A percentile compares a stretch with the other conserved stretches of the same genome.
phyloP scores from a whole-genome alignment of 2,329 filamentous ascomycete genomes.

The Cladophialophora immunda region DNA sequence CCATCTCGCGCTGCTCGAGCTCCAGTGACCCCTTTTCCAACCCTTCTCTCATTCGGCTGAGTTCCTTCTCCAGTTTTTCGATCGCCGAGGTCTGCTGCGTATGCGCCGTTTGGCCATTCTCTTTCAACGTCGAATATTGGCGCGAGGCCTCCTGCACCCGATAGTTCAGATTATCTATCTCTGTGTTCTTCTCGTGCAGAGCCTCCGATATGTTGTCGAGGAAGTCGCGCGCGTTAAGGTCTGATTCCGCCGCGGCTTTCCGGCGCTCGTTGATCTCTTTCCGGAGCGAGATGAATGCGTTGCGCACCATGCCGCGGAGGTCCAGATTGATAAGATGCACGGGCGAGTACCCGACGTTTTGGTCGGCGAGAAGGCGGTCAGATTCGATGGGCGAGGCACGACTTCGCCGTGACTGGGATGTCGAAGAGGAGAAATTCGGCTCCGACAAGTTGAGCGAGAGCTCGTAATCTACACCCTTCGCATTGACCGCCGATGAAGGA shows the following conservation, averaged over 20 bases:
- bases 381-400: conserved; percentile 58
- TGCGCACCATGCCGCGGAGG: conserved; percentile 82
- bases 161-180: conserved; percentile 91
- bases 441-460: conserved; percentile 74
- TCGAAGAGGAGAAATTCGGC: conserved; percentile 53
- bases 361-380: conserved; percentile 82
- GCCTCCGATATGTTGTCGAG: conserved; percentile 95
- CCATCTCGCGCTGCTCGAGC: conserved; percentile 70
- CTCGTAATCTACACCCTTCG: conserved; percentile 85
- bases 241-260: conserved; percentile 81
- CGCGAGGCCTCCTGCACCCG: conserved; percentile 87
- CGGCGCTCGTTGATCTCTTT: conserved; percentile 94
- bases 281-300: conserved; percentile 76
- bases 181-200: conserved; percentile 91
- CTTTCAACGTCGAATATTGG: conserved; percentile 86
- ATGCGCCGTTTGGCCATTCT: conserved; percentile 86
- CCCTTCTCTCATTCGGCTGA: conserved; percentile 61
- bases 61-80: conserved; percentile 97
- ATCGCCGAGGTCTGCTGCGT: conserved; percentile 91
- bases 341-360: conserved; percentile 86
- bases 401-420: conserved; percentile 28
- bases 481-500: conserved; percentile 82
- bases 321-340: conserved; percentile 89
- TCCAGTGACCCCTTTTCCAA: conserved; percentile 47
- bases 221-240: conserved; percentile 93